phyloP scores from a whole-genome alignment of 257 asterid species.

The Fraxinus anomala region DNA sequence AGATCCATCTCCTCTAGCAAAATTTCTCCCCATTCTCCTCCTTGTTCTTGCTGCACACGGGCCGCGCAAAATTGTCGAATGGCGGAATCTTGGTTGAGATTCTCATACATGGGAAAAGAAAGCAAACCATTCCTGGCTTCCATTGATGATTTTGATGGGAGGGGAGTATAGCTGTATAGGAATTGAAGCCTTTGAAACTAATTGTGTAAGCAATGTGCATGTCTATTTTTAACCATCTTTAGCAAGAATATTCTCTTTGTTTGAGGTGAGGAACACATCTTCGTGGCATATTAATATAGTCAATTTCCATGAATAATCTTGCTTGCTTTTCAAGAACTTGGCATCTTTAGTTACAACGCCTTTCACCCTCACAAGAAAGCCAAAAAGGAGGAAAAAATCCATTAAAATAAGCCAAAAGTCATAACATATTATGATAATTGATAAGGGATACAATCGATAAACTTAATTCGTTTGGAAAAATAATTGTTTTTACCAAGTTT shows the following conservation, averaged over 20 bases:
- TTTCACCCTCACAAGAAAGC: slow-evolving; percentile 22
- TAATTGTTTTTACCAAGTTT: background rate
- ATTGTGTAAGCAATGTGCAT: background rate
- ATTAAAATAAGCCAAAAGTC: slow-evolving; percentile 12
- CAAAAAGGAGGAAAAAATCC: slow-evolving; percentile 14
- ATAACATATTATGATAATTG: too few species aligned
- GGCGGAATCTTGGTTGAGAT: slow-evolving; percentile 37
- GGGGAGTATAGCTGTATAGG: background rate
- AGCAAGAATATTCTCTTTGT: slow-evolving; percentile 35
- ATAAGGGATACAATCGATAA: too few species aligned
- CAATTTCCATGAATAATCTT: background rate
- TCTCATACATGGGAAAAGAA: slow-evolving; percentile 25
- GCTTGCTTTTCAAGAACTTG: slow-evolving; percentile 2
- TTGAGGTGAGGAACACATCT: slow-evolving; percentile 21
- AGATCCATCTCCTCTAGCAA: slow-evolving; percentile 24
- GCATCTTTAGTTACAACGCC: slow-evolving; percentile 24
- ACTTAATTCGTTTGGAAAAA: too few species aligned
- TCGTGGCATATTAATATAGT: slow-evolving; percentile 13
- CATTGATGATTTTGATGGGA: slow-evolving; percentile 26
- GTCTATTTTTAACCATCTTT: slow-evolving; percentile 8
- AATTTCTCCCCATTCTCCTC: slow-evolving; percentile 19
- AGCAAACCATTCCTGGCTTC: slow-evolving; percentile 30
- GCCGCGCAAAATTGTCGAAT: slow-evolving; percentile 66
- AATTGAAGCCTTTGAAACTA: slow-evolving; percentile 5
- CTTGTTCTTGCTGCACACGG: slow-evolving; percentile 41